Base-by-base conservation (phyloP, 148 eudicot species). In the Camellia sinensis region DNA sequence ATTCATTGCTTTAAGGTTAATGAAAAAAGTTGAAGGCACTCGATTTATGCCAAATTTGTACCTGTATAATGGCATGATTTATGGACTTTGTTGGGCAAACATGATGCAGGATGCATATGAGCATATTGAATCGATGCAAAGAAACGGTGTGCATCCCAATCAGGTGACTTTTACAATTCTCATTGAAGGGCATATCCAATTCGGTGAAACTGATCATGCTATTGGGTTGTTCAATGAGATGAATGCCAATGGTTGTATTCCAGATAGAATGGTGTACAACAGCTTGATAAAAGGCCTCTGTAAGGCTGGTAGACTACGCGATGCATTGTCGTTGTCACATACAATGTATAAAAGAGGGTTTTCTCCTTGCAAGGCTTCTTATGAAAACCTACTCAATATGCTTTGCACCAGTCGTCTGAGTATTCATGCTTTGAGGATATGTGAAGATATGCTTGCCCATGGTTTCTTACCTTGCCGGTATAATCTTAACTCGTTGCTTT, bases 321-420 rank as follows among this genome's bases (percentile, higher is more conserved):
- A 85, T 72, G 88, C 90, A 13, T 81, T 88, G 71, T 83, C 86
- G 37, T 72, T 88, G 82, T 62, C 85, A 17, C 75, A 75, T 21
- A 67, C 72, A 29, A 88, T 85, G 90, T 74, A 61, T 53, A 88
- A 88, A 79, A 83, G 88, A 85, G 90, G 90, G 64, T 77, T 78
- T 69, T 73, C 71, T 18, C 90, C 90, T 68, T 75, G 70, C 60
- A 77, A 85, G 77, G 68, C 29, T 44, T 81, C 85, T 66, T 88
- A 85, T 63, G 86, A 88, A 63, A n/a, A 63, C 59, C 19, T 88
- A 72, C 83, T 88, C n/a, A 56, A 69, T 65, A 19, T 78, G 76
- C 83, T 88, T 77, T 88, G 88, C 83, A 77, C 60, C 64, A 13
- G 19, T 73, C 72, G 57, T 45, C 74, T 50, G 57, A 81, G 71